A percentile compares a stretch with the other conserved stretches of the same genome.
Evolutionary conservation across 441 rosid species (phyloP).

Genomic region (Pelargonium citronellum): DNA sequence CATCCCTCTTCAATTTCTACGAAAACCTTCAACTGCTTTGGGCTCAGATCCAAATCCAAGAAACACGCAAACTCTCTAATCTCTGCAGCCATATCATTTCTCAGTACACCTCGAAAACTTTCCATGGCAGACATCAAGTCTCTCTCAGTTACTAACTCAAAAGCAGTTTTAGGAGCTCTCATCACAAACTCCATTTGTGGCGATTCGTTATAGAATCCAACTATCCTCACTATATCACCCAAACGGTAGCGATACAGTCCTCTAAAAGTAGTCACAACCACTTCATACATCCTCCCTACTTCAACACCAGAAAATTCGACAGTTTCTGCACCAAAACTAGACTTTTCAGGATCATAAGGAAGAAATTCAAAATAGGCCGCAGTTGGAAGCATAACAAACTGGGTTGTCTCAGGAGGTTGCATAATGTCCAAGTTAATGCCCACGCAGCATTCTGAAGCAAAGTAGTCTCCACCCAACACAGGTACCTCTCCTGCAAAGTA

Average conservation of each 20-base stretch:
- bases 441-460: slow-evolving; percentile 42
- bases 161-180: slow-evolving; percentile 39
- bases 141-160: slow-evolving; percentile 35
- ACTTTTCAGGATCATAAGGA: slow-evolving; percentile 27
- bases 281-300: slow-evolving; percentile 42
- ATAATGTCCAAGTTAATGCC: slow-evolving; percentile 38
- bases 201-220: slow-evolving; percentile 40
- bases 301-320: slow-evolving; percentile 34
- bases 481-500: slow-evolving; percentile 36
- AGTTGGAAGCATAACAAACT: slow-evolving; percentile 40
- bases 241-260: slow-evolving; percentile 46
- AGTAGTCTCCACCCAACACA: slow-evolving; percentile 44
- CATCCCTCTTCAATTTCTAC: slow-evolving; percentile 30
- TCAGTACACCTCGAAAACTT: slow-evolving; percentile 25
- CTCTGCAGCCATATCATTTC: slow-evolving; percentile 26
- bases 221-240: slow-evolving; percentile 42
- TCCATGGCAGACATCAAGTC: slow-evolving; percentile 38
- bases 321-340: slow-evolving; percentile 26
- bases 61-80: slow-evolving; percentile 32
- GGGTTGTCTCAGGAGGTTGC: slow-evolving; percentile 36
- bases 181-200: slow-evolving; percentile 41
- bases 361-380: slow-evolving; percentile 48
- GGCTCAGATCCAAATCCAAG: slow-evolving; percentile 24
- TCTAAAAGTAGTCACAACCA: slow-evolving; percentile 38
- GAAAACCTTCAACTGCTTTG: slow-evolving; percentile 31